A percentile compares a stretch with the other conserved stretches of the same genome.
Conservation (phyloP, 768 basidiomycete species). For the Amanita rubescens region DNA sequence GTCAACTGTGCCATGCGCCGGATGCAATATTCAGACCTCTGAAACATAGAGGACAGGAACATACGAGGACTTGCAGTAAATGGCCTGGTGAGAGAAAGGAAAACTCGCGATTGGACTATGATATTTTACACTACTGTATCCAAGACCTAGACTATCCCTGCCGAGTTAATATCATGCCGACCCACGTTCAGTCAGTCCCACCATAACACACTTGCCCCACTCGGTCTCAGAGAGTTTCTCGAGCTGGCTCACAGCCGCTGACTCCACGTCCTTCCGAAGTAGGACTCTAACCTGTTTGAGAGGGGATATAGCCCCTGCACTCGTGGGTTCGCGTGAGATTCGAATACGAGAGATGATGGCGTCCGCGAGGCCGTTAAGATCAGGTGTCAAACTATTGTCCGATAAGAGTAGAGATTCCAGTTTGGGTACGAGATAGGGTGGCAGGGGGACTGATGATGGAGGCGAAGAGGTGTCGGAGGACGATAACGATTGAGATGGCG, state of each 20-base stretch:
- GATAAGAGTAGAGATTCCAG: neutral
- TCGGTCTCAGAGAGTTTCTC: neutral
- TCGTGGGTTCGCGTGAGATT: neutral
- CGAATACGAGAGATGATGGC: neutral
- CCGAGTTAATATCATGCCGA: too few species aligned
- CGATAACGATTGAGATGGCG: neutral
- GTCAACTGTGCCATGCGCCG: too few species aligned
- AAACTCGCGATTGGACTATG: too few species aligned
- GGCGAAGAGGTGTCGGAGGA: neutral
- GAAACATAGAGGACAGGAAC: too few species aligned
- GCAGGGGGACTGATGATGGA: neutral
- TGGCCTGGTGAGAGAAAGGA: too few species aligned
- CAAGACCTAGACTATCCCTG: too few species aligned
- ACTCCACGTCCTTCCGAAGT: neutral
- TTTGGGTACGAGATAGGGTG: conserved; percentile 1
- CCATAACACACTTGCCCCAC: neutral
- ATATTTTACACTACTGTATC: too few species aligned
- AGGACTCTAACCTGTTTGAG: neutral
- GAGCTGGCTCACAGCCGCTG: neutral
- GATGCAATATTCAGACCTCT: too few species aligned
- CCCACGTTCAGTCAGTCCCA: neutral
- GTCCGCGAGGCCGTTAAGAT: neutral
- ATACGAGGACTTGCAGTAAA: too few species aligned
- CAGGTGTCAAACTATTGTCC: neutral
- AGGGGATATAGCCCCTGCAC: neutral